Base-by-base conservation (phyloP, 495 filamentous ascomycete genomes). In the Hypomontagnella monticulosa region DNA sequence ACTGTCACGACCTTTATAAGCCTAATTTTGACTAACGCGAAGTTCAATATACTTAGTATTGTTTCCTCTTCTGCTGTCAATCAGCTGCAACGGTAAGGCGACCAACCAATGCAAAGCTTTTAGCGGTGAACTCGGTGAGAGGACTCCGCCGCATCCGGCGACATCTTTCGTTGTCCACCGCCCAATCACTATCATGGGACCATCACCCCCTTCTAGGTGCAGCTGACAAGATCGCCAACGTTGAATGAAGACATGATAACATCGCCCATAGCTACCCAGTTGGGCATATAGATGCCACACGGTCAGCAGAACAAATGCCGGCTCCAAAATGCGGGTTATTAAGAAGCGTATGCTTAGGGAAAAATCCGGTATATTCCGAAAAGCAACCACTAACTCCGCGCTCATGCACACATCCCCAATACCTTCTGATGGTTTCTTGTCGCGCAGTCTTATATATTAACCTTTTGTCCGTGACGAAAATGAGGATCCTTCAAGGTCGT, bases 371-470 rank as follows among this genome's bases (percentile, higher is more conserved):
- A 69, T 69, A 64, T 69, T 64, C 66, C 66, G 48, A 60, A 64
- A 68, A 64, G 55, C 60, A 69, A 61, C 66, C 71, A 64, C 64
- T 61, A 73, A 73, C 71, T 70, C 71, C 71, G 37, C 56, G 71
- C 68, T 69, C 41, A 62, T 71, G 58, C 69, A 71, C 59, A 61
- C 52, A 63, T 69, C 53, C 30, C 51, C 57, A 50, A 33, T 41
- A n/a, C 41, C 34, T 32, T 59, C 33, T 49, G 15, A 53, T 27
- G 47, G 53, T 32, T 52, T 27, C 37, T 55, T 66, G 8, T 32
- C 54, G 18, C 30, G 48, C 23, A 52, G 63, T 57, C 55, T 11
- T 63, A 60, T 40, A 15, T 37, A 14, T 40, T 34, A 46, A 33
- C 34, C 51, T 34, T 27, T 27, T 42, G 5, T 40, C 23, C 16